Percentiles rank a stretch among this genome's conserved stretches.
phyloP scores from a whole-genome alignment of 139 green algal species.

The Haematococcus lacustris region DNA sequence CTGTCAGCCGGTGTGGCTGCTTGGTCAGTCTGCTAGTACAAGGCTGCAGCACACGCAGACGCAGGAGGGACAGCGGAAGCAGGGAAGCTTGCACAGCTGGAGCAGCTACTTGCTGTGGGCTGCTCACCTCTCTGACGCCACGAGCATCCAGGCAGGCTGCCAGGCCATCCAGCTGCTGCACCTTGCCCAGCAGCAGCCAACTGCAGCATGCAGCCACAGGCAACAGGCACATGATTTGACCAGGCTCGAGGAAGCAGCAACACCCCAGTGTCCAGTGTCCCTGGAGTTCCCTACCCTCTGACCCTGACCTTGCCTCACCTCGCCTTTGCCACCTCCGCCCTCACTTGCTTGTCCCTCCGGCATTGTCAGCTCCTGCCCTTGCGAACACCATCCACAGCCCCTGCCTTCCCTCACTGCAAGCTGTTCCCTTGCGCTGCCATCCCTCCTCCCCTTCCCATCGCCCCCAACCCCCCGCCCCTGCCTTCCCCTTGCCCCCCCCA shows the following conservation, averaged over 20 bases:
- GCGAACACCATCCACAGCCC: neutral
- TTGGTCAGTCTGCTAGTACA: too few relatives aligned
- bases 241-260: too few relatives aligned
- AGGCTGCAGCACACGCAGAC: neutral
- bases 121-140: slow-evolving; percentile 5
- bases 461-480: too few relatives aligned
- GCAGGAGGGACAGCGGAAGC: neutral
- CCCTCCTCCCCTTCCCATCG: too few relatives aligned
- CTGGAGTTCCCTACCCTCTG: too few relatives aligned
- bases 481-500: too few relatives aligned
- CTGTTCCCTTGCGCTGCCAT: too few relatives aligned
- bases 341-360: neutral
- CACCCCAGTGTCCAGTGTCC: too few relatives aligned
- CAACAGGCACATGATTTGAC: neutral
- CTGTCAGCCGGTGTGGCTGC: too few relatives aligned
- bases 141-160: slow-evolving; percentile 4
- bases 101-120: neutral
- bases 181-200: slow-evolving; percentile 36
- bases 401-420: too few relatives aligned
- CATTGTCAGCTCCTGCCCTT: neutral
- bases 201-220: neutral
- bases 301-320: neutral
- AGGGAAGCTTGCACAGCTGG: neutral
- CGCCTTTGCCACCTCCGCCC: neutral
- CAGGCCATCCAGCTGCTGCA: slow-evolving; percentile 43